Evolutionary conservation across 2,329 filamentous ascomycete genomes (phyloP).

Genomic region (Diplodia mutila): DNA sequence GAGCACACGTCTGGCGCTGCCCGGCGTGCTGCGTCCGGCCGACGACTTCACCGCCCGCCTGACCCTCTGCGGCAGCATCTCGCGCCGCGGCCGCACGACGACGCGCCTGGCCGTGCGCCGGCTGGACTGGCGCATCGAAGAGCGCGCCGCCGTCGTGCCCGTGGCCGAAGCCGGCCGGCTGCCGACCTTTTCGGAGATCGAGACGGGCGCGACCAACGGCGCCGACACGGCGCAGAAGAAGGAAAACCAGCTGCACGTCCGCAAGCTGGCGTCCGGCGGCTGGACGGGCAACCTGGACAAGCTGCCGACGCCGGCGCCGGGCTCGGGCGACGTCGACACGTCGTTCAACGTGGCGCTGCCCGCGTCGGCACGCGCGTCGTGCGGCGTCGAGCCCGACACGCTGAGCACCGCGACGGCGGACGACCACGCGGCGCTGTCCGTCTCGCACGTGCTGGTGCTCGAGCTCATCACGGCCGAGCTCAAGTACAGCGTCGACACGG

Average conservation of each 20-base stretch:
- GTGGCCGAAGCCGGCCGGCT: background rate
- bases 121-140: conserved; percentile 13
- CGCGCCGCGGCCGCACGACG: conserved; percentile 3
- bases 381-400: conserved; percentile 1
- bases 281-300: conserved; percentile 1
- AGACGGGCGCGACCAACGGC: background rate
- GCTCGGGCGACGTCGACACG: background rate
- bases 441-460: conserved; percentile 11
- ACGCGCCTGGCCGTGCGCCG: background rate
- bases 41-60: background rate
- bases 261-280: conserved; percentile 1
- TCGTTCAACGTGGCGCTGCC: background rate
- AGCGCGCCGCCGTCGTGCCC: background rate
- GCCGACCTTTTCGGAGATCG: background rate
- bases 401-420: background rate
- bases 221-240: background rate
- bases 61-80: background rate
- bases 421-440: background rate
- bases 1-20: background rate
- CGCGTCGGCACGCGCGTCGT: background rate
- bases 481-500: conserved; percentile 7
- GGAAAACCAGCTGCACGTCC: background rate
- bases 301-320: background rate
- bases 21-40: background rate
- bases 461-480: conserved; percentile 16